Conservation (phyloP, 1,284 basidiomycete species). For the Rhodotorula sp. region DNA sequence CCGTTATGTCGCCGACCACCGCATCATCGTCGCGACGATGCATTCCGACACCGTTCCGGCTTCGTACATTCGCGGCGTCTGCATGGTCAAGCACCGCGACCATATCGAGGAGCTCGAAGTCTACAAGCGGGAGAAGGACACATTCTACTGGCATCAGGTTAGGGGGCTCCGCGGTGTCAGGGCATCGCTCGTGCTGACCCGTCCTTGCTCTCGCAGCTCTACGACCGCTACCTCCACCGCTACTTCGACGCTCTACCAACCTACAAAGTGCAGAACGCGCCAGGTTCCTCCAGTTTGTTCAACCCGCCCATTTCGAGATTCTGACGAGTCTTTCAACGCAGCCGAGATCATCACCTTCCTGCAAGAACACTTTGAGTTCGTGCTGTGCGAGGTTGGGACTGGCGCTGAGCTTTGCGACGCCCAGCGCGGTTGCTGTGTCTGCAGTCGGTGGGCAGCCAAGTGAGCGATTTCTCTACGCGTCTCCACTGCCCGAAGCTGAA, state of each 20-base stretch:
- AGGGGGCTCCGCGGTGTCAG: conserved; percentile 20
- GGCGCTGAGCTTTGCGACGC: conserved; percentile 84
- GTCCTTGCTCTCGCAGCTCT: conserved; percentile 32
- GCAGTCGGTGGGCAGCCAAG: conserved; percentile 83
- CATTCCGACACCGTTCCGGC: conserved; percentile 39
- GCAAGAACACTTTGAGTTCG: conserved; percentile 83
- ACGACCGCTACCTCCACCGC: conserved; percentile 93
- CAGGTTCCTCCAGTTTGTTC: conserved; percentile 58
- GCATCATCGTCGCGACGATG: conserved; percentile 43
- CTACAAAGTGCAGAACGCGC: conserved; percentile 74
- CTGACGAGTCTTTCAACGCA: neutral
- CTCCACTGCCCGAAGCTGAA: neutral
- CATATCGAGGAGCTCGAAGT: conserved; percentile 38
- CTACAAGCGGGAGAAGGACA: conserved; percentile 37
- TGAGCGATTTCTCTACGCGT: conserved; percentile 51
- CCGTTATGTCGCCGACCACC: conserved; percentile 41
- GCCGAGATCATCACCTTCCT: conserved; percentile 54
- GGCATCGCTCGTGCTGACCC: neutral
- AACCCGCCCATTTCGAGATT: neutral
- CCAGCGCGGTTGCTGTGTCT: conserved; percentile 79
- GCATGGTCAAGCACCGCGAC: conserved; percentile 42
- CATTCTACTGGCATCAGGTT: conserved; percentile 45
- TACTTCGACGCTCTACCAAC: conserved; percentile 95
- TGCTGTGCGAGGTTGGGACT: conserved; percentile 89
- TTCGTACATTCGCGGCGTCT: conserved; percentile 35